Evolutionary conservation across 73 alveolate genomes (phyloP).

Genomic region (Symbiodinium natans): DNA sequence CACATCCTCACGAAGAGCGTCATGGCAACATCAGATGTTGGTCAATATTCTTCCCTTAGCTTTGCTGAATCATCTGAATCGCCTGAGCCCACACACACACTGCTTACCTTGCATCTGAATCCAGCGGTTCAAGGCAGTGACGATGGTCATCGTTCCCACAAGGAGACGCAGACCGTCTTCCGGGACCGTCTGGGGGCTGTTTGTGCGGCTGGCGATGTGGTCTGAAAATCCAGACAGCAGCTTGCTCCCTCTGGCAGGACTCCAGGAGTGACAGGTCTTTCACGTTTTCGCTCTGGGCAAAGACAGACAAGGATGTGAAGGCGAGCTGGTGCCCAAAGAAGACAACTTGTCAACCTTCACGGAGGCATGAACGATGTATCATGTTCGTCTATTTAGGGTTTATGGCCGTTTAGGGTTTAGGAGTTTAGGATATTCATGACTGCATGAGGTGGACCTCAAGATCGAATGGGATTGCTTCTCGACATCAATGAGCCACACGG

Average conservation of each 20-base stretch:
- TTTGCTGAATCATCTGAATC: no score
- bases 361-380: no score
- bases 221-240: not conserved
- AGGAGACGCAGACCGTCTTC: conserved; percentile 55
- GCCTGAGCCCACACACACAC: no score
- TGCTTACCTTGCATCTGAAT: no score
- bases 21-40: no score
- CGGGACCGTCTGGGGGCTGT: not conserved
- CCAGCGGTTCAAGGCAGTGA: not conserved
- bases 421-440: no score
- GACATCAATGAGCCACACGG: conserved; percentile 62
- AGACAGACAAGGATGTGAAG: conserved; percentile 64
- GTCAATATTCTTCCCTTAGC: no score
- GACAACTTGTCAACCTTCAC: no score
- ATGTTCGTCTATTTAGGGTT: no score
- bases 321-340: not conserved
- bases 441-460: conserved; percentile 34
- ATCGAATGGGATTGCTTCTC: conserved; percentile 55
- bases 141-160: not conserved
- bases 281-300: conserved; percentile 70
- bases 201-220: not conserved
- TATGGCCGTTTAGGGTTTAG: no score
- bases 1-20: conserved; percentile 43
- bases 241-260: not conserved
- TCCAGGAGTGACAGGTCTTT: conserved; percentile 42